Base-by-base conservation (phyloP, 441 rosid species). In the Theobroma grandiflorum region DNA sequence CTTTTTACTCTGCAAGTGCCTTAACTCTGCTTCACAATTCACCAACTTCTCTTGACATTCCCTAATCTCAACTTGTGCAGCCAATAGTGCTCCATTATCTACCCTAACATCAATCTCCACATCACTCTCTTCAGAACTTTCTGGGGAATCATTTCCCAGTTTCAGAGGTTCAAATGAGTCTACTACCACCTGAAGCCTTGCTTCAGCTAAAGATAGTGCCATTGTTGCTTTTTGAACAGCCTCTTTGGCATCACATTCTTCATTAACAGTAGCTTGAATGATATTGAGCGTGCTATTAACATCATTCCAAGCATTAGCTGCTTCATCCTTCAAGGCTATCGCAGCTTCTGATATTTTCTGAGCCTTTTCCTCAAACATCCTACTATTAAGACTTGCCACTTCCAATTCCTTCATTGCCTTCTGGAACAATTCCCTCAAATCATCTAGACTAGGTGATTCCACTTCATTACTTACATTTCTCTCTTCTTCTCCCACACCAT, bases 331-430 rank as follows among this genome's bases (percentile, higher is more conserved):
- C 88, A 91, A 86, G 16, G 95, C 89, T 47, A 97, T 95, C 22
- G 99, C 98, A 80, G 91, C 75, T 88, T 97, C 99, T 9, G 99
- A 92, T 80, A 97, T 89, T 70, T 84, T 80, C 82, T 91, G 97
- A 74, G 99, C 99, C 88, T 93, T 95, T 74, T 95, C 98, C 91
- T 97, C 98, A 73, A 94, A 95, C 86, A 91, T 80, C 61, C 90
- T 86, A 78, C 99, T 95, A 80, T 94, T 97, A 78, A 89, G 85
- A 82, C 88, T 79, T 40, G 97, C 97, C 88, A 85, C 92, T 82
- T 93, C 98, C 88, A 97, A 79, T 61, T 95, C 95, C 82, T 83
- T 89, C 77, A 57, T 72, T 14, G 95, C 93, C 85, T 83, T 90
- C 78, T 80, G 91, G 71, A 97, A 80, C 85, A 86, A 68, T 50